A percentile compares a stretch with the other conserved stretches of the same genome.
Evolutionary conservation across 305 asterid genomes (phyloP).

Genomic region (Fraxinus xanthoxyloides): DNA sequence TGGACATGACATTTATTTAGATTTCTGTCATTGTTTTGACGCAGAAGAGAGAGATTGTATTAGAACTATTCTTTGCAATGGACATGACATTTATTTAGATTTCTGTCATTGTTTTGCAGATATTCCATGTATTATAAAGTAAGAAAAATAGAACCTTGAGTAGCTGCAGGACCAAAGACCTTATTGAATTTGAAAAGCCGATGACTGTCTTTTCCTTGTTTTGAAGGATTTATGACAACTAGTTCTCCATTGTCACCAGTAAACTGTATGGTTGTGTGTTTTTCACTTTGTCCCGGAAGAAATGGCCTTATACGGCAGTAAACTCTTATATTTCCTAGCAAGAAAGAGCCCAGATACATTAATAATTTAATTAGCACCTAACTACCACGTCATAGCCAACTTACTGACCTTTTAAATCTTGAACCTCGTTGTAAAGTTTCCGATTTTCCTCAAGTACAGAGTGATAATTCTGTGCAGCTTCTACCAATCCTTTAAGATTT

Average conservation of each 20-base stretch:
- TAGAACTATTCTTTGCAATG: neutral
- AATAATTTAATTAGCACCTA: slow-evolving; percentile 25
- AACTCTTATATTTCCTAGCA: slow-evolving; percentile 83
- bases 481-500: slow-evolving; percentile 66
- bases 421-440: slow-evolving; percentile 88
- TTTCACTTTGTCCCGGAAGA: slow-evolving; percentile 69
- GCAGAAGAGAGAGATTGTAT: neutral
- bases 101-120: slow-evolving; percentile 2
- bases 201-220: slow-evolving; percentile 81
- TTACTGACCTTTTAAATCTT: slow-evolving; percentile 87
- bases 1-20: neutral
- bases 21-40: neutral
- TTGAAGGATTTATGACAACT: slow-evolving; percentile 75
- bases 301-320: slow-evolving; percentile 92
- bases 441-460: slow-evolving; percentile 80
- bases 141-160: slow-evolving; percentile 67
- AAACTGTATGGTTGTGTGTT: slow-evolving; percentile 72
- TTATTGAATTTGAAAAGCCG: slow-evolving; percentile 92
- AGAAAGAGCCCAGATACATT: slow-evolving; percentile 21
- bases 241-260: slow-evolving; percentile 87
- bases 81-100: slow-evolving; percentile 4
- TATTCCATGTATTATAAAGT: neutral
- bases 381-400: slow-evolving; percentile 19
- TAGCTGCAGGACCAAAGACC: slow-evolving; percentile 72
- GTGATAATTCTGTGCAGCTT: slow-evolving; percentile 85